Evolutionary conservation across 805 yeast species (phyloP).

Genomic region (Candida jianshihensis): DNA sequence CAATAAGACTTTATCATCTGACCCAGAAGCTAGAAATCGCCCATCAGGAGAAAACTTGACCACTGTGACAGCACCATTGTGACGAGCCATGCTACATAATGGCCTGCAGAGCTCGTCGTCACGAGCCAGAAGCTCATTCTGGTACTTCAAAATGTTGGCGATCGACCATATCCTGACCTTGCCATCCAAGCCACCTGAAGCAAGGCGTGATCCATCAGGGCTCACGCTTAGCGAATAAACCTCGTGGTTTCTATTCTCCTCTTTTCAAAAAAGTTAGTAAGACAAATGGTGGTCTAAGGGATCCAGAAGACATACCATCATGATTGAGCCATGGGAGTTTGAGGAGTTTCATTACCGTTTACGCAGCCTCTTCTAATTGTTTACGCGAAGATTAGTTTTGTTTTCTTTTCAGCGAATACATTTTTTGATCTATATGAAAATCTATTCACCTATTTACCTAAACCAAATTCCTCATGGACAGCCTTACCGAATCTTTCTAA

Average conservation of each 20-base stretch:
- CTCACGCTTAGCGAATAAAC: conserved; percentile 79
- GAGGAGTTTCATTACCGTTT: conserved; percentile 20
- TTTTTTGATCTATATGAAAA: no score
- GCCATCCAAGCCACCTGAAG: conserved; percentile 93
- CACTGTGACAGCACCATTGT: conserved; percentile 94
- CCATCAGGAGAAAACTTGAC: conserved; percentile 92
- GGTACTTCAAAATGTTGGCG: conserved; percentile 40
- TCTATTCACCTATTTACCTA: not conserved
- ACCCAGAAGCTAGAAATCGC: conserved; percentile 84
- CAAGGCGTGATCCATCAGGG: conserved; percentile 76
- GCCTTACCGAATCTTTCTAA: conserved; percentile 64
- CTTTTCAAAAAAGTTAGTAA: conserved; percentile 27
- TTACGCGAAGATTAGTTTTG: not conserved
- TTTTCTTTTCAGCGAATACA: no score
- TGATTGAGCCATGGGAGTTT: conserved; percentile 72
- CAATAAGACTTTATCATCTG: conserved; percentile 86
- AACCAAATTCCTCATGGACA: conserved; percentile 43
- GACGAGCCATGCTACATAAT: conserved; percentile 86
- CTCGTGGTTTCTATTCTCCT: conserved; percentile 75
- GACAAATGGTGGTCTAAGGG: not conserved
- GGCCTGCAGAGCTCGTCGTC: conserved; percentile 42
- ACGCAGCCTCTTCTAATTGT: no score
- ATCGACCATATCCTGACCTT: conserved; percentile 86
- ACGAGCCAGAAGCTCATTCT: conserved; percentile 15
- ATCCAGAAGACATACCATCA: conserved; percentile 28